phyloP scores from a whole-genome alignment of 2,329 filamentous ascomycete species.

The Fusarium longipes region DNA sequence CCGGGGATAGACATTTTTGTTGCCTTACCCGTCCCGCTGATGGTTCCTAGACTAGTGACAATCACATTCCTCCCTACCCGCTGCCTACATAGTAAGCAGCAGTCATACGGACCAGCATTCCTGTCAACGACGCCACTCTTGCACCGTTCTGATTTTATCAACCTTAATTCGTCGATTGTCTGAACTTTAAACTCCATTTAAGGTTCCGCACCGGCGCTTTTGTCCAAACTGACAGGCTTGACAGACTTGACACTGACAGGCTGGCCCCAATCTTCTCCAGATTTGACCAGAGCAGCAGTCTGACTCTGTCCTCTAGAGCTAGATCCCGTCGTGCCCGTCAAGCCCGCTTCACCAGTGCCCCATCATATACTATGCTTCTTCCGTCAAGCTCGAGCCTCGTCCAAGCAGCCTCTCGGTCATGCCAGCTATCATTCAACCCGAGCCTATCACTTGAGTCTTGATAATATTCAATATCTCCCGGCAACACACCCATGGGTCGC shows the following conservation, averaged over 20 bases:
- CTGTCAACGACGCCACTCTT: constrained; percentile 33
- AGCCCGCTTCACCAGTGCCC: constrained; percentile 21
- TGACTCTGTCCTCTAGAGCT: constrained; percentile 24
- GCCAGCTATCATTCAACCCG: constrained; percentile 5
- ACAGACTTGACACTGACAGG: constrained; percentile 8
- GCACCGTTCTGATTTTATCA: constrained; percentile 27
- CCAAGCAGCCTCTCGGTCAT: constrained; percentile 13
- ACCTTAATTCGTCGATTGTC: constrained; percentile 36
- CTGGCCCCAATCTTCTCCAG: constrained; percentile 25
- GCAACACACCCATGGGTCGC: constrained; percentile 10
- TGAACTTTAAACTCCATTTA: constrained; percentile 29
- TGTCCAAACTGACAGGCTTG: constrained; percentile 14
- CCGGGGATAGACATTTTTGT: constrained; percentile 15
- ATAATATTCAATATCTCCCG: background rate
- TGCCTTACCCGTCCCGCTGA: constrained; percentile 37
- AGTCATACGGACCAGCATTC: constrained; percentile 35
- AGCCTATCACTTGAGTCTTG: constrained; percentile 4
- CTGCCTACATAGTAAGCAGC: constrained; percentile 24
- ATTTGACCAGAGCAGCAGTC: constrained; percentile 16
- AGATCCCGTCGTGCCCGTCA: constrained; percentile 35
- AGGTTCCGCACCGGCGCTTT: constrained; percentile 37
- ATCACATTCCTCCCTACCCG: constrained; percentile 41
- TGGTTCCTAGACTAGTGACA: constrained; percentile 39
- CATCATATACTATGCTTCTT: constrained; percentile 31
- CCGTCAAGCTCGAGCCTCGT: constrained; percentile 30